Conservation (phyloP, 176 grass and related monocot species). For the maize (Zea mays) region Zm-B73-REFERENCE-NAM-5.0 NC_050097.1:215578001-215578500, state of each 20-base stretch:
- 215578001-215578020: not conserved
- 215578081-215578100: not conserved
- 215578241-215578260: not conserved
- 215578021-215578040: not conserved
- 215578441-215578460: not conserved
- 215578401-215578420: not conserved
- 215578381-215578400: not conserved
- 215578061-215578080: not conserved
- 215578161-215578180: not conserved
- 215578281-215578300: not conserved
- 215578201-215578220: not conserved
- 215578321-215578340: not conserved
- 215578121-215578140: not conserved
- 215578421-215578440: not conserved
- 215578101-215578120: not conserved
- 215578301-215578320: not conserved
- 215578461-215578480: not conserved
- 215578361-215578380: not conserved
- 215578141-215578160: not conserved
- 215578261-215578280: not conserved
- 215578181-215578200: not conserved
- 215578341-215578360: not conserved
- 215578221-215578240: not conserved
- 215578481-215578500: not conserved
- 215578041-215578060: conserved; percentile 3